Evolutionary conservation across 306 rosid genomes (phyloP), one percentile per base, ranked within the genome.

Genomic region (Cicer pinnatifidum): DNA sequence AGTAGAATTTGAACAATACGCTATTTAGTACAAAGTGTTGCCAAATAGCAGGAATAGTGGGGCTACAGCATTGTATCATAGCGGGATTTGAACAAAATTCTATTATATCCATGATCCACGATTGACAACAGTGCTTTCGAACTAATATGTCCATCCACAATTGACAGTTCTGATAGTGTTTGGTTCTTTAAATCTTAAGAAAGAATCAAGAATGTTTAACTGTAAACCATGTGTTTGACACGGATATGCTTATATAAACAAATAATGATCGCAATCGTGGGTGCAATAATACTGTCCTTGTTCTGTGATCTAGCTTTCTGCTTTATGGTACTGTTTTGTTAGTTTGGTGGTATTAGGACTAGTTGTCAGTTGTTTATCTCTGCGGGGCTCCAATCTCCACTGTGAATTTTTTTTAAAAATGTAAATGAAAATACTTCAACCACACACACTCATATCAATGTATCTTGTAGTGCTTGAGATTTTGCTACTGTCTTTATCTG

Each of bases 271-370:
- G 56, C 67, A 39, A 20, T 72, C 52, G 37, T 64, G 62, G 16
- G 5, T 40, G 54, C 53, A 35, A 51, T 45, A 67, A 61, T 28
- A 50, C 40, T n/a, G 50, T 23, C 51, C 41, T 53, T 39, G 10
- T 41, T 50, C 54, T 38, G 48, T 10, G 10, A 72, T 71, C 60
- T 58, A 33, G 43, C 33, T 52, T 67, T 47, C 56, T 67, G 63
- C 73, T 58, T 54, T 70, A 11, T 76, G 41, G 9, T 64, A 66
- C 50, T 57, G 17, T 46, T 72, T 48, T 6, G 43, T 11, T 28
- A 28, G 38, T 81, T 60, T 71, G 17, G 51, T 57, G 69, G 68
- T 53, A 28, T 45, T 39, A 61, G 65, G 57, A 78, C 39, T 52
- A 35, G 69, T 41, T 51, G 33, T 9, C 60, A 39, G 54, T n/a